Conservation (phyloP, 345 rosid genomes). For the Syzygium grande region DNA sequence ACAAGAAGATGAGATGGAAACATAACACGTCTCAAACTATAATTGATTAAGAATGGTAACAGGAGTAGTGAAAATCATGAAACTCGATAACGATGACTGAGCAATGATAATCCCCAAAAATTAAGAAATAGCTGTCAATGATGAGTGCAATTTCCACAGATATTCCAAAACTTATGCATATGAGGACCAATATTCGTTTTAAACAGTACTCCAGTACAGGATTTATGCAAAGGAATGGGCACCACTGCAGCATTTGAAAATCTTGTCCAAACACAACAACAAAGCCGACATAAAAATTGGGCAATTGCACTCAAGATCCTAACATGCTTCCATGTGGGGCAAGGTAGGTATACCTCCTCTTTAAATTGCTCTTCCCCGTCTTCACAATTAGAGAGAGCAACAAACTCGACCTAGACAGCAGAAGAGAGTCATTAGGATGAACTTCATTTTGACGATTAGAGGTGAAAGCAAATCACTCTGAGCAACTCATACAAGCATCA, state of each 20-base stretch:
- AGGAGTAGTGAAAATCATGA: neutral
- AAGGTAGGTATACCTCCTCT: conserved; percentile 59
- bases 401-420: conserved; percentile 75
- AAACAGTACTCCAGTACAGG: neutral
- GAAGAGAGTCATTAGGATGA: neutral
- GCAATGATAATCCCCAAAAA: neutral
- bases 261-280: neutral
- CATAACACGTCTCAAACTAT: neutral
- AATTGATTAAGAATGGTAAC: neutral
- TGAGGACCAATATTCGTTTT: neutral
- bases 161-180: neutral
- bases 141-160: neutral
- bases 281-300: neutral
- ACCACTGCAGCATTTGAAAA: neutral
- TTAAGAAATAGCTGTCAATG: neutral
- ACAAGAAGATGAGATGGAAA: neutral
- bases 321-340: neutral
- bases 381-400: conserved; percentile 92
- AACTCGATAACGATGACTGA: neutral
- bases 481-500: neutral
- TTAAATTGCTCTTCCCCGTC: conserved; percentile 83
- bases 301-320: neutral
- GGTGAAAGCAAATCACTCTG: neutral
- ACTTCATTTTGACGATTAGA: fast-evolving
- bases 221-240: neutral